Base-by-base conservation (phyloP, 2,329 filamentous ascomycete genomes). In the Aspergillus felis region DNA sequence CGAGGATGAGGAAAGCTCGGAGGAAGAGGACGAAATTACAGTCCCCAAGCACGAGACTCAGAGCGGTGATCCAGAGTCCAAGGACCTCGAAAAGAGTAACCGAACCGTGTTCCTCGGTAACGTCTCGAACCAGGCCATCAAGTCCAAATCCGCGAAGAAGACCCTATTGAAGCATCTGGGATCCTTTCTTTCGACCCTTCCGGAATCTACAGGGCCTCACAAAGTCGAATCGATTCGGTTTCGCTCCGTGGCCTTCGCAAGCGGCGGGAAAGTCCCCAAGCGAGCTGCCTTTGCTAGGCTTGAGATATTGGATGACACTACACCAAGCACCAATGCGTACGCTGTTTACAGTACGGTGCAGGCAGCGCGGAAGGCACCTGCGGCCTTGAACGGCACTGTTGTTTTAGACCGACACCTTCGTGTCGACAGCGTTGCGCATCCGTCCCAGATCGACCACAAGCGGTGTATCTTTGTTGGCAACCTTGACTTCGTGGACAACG, bases 401-500 rank as follows among this genome's bases (percentile, higher is more conserved):
- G 82, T 97, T 2, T 84, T 99, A 17, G 89, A 90, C 64, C 88
- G 94, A 32, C 94, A 99, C 75, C 78, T 99, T 56, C 87, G 93
- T 46, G 93, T 93, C 25, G 94, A 99, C 76, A 91, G 87, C 64
- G 87, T 99, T 35, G 91, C 92, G 0, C 92, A 97, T 74, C 94
- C 94, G 0, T 82, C 89, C 14, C 84, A 87, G 44, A 85, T 87
- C 20, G 93, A 96, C 70, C 87, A 96, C 74, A 87, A 89, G 58
- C 89, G 92, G 55, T 99, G 94, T 74, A 87, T 99, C 17, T 99
- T 99, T 69, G 90, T 99, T 27, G 94, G 94, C 50, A 99, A 99
- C 70, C 83, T 99, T 1, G 92, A 91, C 51, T 99, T 99, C 68
- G 91, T 99, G 17, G 93, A 97, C 68, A 91, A 97, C 64, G 92